Evolutionary conservation across 257 asterid species (phyloP).

Genomic region (Ocimum tenuiflorum): DNA sequence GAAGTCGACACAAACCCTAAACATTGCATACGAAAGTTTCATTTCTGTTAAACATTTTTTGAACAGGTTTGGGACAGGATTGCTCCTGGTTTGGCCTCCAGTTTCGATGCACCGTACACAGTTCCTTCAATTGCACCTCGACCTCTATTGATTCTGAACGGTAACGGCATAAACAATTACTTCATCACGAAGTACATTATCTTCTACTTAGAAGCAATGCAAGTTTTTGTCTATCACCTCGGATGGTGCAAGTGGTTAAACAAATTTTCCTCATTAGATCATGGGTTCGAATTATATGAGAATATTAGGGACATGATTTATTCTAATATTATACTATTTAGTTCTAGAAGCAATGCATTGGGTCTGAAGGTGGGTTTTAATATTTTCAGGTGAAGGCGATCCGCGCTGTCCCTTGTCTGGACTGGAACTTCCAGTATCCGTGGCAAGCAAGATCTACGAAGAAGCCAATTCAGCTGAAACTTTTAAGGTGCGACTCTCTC

Average conservation of each 20-base stretch:
- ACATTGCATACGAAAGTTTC: no score
- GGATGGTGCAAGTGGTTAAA: no score
- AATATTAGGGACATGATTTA: no score
- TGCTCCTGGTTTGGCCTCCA: slow-evolving; percentile 77
- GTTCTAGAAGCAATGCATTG: no score
- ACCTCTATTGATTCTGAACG: slow-evolving; percentile 73
- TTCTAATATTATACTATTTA: no score
- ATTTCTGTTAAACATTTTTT: no score
- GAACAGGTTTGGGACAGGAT: slow-evolving; percentile 85
- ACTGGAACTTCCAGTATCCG: slow-evolving; percentile 46
- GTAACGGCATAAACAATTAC: slow-evolving; percentile 26
- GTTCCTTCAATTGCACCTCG: slow-evolving; percentile 69
- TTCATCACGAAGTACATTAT: neutral
- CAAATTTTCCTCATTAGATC: no score
- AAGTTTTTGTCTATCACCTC: no score
- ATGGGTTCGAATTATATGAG: no score
- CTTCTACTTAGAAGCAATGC: neutral
- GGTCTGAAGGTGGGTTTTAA: slow-evolving; percentile 2
- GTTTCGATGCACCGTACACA: slow-evolving; percentile 67
- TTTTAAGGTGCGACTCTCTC: slow-evolving; percentile 43
- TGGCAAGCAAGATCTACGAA: slow-evolving; percentile 30
- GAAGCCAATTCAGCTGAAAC: slow-evolving; percentile 23
- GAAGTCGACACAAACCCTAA: no score
- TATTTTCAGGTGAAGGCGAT: slow-evolving; percentile 52
- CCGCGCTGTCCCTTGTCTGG: slow-evolving; percentile 81